These are phyloP conservation scores for Lantana camara DNA, from an alignment of 257 asterid genomes.

Conservation along the genomic window DNA sequence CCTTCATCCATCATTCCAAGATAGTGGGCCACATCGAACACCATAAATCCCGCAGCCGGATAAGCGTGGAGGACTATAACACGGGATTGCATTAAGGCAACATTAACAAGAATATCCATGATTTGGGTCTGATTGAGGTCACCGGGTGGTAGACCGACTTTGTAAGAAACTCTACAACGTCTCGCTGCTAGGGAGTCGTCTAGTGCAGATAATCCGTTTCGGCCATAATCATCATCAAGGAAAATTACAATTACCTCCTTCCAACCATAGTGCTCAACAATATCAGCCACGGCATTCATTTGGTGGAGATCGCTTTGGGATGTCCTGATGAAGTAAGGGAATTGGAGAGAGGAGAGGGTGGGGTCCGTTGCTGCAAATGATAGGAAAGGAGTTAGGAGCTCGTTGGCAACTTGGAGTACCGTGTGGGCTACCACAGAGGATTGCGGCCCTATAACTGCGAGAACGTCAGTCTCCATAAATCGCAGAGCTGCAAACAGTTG, in stretches of 20 bases:
- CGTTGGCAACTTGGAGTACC: conserved; percentile 66
- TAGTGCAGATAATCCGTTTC: conserved; percentile 72
- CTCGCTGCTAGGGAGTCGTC: conserved; percentile 67
- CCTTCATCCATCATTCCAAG: conserved; percentile 76
- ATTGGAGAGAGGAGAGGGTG: conserved; percentile 72
- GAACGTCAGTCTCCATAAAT: conserved; percentile 61
- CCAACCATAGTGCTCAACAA: conserved; percentile 70
- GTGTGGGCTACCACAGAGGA: conserved; percentile 83
- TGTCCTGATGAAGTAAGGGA: conserved; percentile 74
- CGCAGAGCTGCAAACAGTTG: conserved; percentile 46
- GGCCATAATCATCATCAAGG: conserved; percentile 78
- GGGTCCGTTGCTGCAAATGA: conserved; percentile 94
- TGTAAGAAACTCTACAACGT: conserved; percentile 56
- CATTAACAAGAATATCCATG: conserved; percentile 61
- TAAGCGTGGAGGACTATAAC: conserved; percentile 68
- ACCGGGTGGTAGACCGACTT: conserved; percentile 54
- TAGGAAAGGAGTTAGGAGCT: conserved; percentile 71
- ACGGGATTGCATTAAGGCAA: conserved; percentile 63
- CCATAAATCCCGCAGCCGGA: conserved; percentile 43
- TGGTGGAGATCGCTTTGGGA: conserved; percentile 81
- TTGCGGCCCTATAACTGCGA: conserved; percentile 84
- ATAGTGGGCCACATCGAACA: conserved; percentile 53
- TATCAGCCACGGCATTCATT: conserved; percentile 74
- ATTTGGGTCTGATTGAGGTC: conserved; percentile 39
- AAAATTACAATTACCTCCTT: conserved; percentile 68